A percentile compares a stretch with the other conserved stretches of the same genome.
phyloP scores from a whole-genome alignment of 345 rosid genomes.

The Eucalyptus albens region DNA sequence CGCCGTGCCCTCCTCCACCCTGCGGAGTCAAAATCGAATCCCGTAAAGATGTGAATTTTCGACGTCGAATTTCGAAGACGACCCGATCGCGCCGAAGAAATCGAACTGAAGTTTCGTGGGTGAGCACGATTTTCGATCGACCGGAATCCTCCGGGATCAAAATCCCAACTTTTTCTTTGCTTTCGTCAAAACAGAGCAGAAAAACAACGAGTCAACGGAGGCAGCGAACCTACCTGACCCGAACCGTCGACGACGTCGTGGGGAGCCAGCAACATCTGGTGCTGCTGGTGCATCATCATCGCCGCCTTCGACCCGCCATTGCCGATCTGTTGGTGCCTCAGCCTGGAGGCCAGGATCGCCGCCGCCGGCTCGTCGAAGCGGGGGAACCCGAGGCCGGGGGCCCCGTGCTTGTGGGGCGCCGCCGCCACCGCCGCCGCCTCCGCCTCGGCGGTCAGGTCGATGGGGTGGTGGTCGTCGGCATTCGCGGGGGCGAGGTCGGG shows the following conservation, averaged over 20 bases:
- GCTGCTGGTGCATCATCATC: neutral
- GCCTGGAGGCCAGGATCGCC: conserved; percentile 14
- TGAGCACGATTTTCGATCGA: neutral
- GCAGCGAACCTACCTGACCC: neutral
- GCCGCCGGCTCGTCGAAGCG: neutral
- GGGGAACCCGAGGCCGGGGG: neutral
- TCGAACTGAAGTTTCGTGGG: neutral
- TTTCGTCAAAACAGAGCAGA: neutral
- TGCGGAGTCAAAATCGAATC: neutral
- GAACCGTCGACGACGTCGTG: neutral
- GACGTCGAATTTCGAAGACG: neutral
- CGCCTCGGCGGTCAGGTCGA: neutral
- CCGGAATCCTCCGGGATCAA: neutral
- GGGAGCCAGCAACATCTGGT: neutral
- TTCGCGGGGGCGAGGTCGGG: neutral
- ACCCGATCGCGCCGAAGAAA: neutral
- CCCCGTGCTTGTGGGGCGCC: neutral
- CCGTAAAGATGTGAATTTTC: neutral
- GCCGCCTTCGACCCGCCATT: neutral
- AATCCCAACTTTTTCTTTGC: neutral
- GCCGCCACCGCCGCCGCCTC: neutral
- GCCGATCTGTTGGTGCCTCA: conserved; percentile 8
- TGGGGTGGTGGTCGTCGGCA: neutral
- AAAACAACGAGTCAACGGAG: neutral
- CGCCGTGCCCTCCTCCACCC: neutral